Conservation (phyloP, 116 monocot species). For the Zostera marina region DNA sequence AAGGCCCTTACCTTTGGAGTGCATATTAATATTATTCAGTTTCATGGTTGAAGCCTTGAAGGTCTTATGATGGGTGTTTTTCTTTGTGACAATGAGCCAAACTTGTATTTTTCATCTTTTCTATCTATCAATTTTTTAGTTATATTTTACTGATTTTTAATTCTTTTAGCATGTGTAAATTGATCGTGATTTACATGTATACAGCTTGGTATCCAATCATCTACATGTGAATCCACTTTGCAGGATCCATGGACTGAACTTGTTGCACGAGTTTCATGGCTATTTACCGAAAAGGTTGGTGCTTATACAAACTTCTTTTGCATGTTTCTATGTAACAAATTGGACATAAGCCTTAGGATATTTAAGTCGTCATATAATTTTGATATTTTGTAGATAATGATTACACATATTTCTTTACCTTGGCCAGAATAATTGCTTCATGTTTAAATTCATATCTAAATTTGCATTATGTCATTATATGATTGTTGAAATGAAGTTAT, state of each 20-base stretch:
- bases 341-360: not conserved
- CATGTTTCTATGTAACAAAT: not conserved
- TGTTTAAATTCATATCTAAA: too few species aligned
- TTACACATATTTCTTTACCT: too few species aligned
- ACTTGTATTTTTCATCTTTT: not conserved
- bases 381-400: too few species aligned
- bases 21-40: too few species aligned
- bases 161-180: not conserved
- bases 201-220: constrained; percentile 64
- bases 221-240: constrained; percentile 21
- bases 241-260: constrained; percentile 56
- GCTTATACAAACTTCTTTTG: not conserved
- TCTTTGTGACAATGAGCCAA: too few species aligned
- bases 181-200: not conserved
- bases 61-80: too few species aligned
- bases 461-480: too few species aligned
- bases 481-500: not conserved
- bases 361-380: too few species aligned
- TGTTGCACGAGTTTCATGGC: constrained; percentile 33
- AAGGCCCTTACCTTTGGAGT: too few species aligned
- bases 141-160: not conserved
- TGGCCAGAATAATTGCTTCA: too few species aligned
- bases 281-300: constrained; percentile 69
- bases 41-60: too few species aligned
- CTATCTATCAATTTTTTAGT: not conserved